Percentiles rank a stretch among this genome's conserved stretches.
Conservation (phyloP, 257 asterid species). For the Solanum okadae region DNA sequence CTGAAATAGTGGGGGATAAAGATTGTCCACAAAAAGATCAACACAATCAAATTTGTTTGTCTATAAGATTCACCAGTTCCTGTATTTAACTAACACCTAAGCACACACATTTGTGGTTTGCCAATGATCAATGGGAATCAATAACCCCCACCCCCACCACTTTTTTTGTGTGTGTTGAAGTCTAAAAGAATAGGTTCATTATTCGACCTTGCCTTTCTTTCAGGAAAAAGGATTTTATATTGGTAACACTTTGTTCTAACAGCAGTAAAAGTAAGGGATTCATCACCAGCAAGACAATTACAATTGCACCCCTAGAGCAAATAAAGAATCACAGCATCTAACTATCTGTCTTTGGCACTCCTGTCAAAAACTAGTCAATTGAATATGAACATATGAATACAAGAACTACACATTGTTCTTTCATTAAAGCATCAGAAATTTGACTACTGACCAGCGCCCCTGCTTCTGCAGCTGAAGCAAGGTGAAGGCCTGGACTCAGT, state of each 20-base stretch:
- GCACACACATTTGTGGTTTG: background rate
- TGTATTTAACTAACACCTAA: background rate
- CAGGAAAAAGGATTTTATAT: background rate
- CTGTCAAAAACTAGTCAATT: background rate
- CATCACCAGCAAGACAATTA: background rate
- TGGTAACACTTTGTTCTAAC: background rate
- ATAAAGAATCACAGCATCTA: background rate
- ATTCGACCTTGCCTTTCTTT: background rate
- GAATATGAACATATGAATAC: background rate
- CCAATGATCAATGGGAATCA: background rate
- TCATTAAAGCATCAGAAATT: conserved; percentile 4
- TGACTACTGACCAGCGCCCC: conserved; percentile 77
- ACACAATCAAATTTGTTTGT: background rate
- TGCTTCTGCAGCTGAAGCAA: conserved; percentile 95
- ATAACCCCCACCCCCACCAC: background rate
- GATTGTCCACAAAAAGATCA: background rate
- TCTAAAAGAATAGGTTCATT: background rate
- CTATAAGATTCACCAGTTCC: background rate
- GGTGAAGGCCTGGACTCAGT: conserved; percentile 82
- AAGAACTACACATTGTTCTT: background rate
- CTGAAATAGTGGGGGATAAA: background rate
- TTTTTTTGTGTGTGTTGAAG: background rate
- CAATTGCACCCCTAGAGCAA: background rate
- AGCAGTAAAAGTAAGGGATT: background rate
- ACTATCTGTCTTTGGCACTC: background rate